Base-by-base conservation (phyloP, 805 yeast species). In the Hanseniaspora vineae region DNA sequence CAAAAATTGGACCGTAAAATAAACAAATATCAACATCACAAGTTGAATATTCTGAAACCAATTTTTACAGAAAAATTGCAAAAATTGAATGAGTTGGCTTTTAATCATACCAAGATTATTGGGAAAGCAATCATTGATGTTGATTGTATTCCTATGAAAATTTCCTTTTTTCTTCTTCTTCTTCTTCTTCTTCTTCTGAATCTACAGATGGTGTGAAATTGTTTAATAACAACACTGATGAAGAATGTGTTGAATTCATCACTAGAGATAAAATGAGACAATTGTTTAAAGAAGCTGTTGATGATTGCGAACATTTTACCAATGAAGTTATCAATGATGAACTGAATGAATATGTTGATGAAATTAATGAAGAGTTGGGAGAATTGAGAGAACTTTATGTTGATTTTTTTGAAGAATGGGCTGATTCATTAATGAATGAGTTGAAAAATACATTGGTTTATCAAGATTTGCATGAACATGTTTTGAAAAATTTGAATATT, bases 321-420 rank as follows among this genome's bases (percentile, higher is more conserved):
- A 48, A 42, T 12, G 65, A 64, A 17, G 49, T 50, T 1, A 60
- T 73, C 39, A 63, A 66, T 17, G 52, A 51, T 2, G 56, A 62
- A 20, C 55, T 73, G 45, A 53, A 56, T 12, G 48, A 56, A 6
- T 53, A 61, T 12, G 61, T 68, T 40, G 53, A 60, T 19, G 55
- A 55, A 4, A 63, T 69, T 20, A 66, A 71, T 40, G 55, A 61
- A 3, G 62, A 60, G 6, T 64, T 68, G 11, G 65, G 69, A 31
- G 56, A 58, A 1, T 61, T 68, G 33, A 70, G 76, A 56, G 58
- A 65, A 18, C 59, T 66, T 18, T 72, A 80, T 35, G 70, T 82
- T 46, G 89, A 84, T 52, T 72, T 80, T 0, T 73, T 80, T 58
- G 89, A 83, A 60, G 83, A 83, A 51, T 84, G 83, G 69, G 79